These are phyloP conservation scores for Penicillium verhagenii DNA, from an alignment of 495 filamentous ascomycete species.

Conservation along the genomic window DNA sequence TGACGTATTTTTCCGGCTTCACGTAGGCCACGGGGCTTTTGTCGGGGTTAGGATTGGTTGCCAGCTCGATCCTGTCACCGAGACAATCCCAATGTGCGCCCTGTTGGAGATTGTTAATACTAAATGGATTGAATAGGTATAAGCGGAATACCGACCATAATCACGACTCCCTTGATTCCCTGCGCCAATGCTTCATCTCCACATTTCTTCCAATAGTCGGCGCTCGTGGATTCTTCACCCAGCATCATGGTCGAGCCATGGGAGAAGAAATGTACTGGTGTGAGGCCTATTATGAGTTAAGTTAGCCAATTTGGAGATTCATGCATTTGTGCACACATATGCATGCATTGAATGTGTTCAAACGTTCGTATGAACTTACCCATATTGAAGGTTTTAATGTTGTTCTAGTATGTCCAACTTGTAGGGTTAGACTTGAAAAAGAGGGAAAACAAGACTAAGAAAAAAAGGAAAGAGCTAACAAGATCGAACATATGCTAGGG, in stretches of 20 bases:
- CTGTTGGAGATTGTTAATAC: constrained; percentile 25
- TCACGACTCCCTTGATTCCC: constrained; percentile 57
- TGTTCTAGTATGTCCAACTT: background rate
- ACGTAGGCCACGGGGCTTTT: constrained; percentile 61
- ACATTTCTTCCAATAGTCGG: constrained; percentile 60
- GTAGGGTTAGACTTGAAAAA: no score
- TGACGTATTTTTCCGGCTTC: constrained; percentile 54
- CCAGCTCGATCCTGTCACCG: constrained; percentile 49
- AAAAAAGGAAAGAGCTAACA: no score
- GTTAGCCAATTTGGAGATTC: no score
- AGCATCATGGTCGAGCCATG: constrained; percentile 70
- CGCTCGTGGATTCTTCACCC: constrained; percentile 56
- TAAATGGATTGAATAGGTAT: background rate
- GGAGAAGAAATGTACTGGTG: constrained; percentile 65
- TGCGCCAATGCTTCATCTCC: constrained; percentile 56
- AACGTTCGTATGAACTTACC: no score
- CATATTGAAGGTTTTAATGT: background rate
- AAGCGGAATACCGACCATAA: constrained; percentile 50
- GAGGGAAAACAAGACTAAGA: no score
- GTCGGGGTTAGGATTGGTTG: constrained; percentile 52
- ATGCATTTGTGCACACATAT: no score
- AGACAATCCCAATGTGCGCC: constrained; percentile 61
- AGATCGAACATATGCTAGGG: no score
- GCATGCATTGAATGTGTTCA: no score
- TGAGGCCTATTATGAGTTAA: constrained; percentile 4